Evolutionary conservation across 306 rosid genomes (phyloP), one percentile per base, ranked within the genome.

Genomic region (Acacia crassicarpa): DNA sequence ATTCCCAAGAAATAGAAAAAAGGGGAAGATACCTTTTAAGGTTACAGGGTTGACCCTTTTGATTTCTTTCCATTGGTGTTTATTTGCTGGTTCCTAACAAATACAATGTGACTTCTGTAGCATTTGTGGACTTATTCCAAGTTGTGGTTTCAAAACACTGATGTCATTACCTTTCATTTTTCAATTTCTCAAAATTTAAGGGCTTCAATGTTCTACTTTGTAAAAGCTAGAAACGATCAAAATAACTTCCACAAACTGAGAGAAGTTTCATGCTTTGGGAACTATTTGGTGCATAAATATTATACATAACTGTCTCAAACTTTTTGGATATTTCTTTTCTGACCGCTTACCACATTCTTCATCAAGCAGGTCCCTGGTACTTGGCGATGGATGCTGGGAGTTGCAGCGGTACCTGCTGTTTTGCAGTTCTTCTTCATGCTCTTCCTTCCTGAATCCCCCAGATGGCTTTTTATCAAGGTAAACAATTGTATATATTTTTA

Each of bases 311-410:
- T 16, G 14, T 72, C 48, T 48, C 32, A 49, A 48, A 46, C 61
- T 46, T 72, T 58, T 81, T 54, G 59, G 41, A 20, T 46, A 32
- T 44, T 66, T 23, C 45, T 77, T 81, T 48, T 48, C 46, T 33
- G 14, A 56, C 61, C 70, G 7, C 73, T 63, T 89, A 58, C 74
- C 41, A 48, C 48, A 59, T 72, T 76, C 43, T 56, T 82, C 59
- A 70, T 75, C 46, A 72, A 72, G 69, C 84, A 91, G 94, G 94
- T 92, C 83, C 97, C 98, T 4, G 98, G 98, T 67, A 94, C 98
- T 32, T 94, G 98, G 98, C 86, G 98, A 76, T 94, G 98, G 98
- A 92, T 94, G 98, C 94, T 94, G 45, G 98, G 98, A 86, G 93
- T 86, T 83, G 88, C 98, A 17, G 93, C 86, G 30, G 86, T 92